Base-by-base conservation (phyloP, 257 asterid genomes). In the Ilex asprella region DNA sequence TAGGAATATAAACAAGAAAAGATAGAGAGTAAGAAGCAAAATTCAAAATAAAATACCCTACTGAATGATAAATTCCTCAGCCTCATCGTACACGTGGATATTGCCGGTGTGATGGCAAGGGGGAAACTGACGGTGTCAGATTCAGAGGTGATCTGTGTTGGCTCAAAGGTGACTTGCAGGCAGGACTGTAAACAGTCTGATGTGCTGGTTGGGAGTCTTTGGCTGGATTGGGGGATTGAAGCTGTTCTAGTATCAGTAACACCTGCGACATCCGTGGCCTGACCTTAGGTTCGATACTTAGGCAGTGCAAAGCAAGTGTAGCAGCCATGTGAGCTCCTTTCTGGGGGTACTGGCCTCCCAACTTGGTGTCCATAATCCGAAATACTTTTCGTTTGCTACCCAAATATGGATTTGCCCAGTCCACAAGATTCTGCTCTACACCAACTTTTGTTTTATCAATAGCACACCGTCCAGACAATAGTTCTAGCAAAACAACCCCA, bases 301-400 rank as follows among this genome's bases (percentile, higher is more conserved):
- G 61, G 75, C 96, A 88, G 44, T 81, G 87, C 71, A 68, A 30
- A n/a, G 95, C 91, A 3, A 85, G 67, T 44, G 68, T 75, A 44
- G 96, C 89, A 7, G 91, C 92, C 6, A 80, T 54, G 44, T 52
- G 65, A 31, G 96, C 96, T 7, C 78, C 95, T 78, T 83, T 88
- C 76, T 83, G 89, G 57, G 95, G 86, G 72, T 88, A 88, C 43
- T 88, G 94, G 2, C 96, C 96, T 68, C 80, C 92, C 59, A 88
- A 64, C 56, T 81, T 85, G 7, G 79, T 80, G 77, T 88, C 96
- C 96, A 88, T 88, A 60, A 88, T 79, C 41, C 89, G 65, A 62
- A 85, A 88, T 70, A 85, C 44, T 64, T 65, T 88, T 65, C 95
- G 70, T 69, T 83, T 88, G 72, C 85, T 86, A 7, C 84, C 78